Base-by-base conservation (phyloP, 108 stramenopile genomes). In the Epithemia pelagica region DNA sequence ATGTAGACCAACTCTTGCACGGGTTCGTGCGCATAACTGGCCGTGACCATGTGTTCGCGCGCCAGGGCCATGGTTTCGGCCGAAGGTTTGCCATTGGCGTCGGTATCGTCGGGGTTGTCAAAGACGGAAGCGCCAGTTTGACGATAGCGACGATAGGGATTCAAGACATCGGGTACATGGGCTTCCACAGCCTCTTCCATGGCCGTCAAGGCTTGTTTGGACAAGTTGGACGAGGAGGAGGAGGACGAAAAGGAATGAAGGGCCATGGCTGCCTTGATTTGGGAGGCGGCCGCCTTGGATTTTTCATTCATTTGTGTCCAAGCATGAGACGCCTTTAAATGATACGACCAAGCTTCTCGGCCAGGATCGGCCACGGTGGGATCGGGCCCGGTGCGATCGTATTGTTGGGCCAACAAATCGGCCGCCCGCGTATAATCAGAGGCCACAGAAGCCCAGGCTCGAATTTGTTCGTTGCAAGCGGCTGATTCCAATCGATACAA, bases 131-230 rank as follows among this genome's bases (percentile, higher is more conserved):
- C 55, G n/a, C 91, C 91, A 33, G 85, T 88, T 66, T 88, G 81
- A 24, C 91, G 85, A 71, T 90, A 90, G n/a, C 86, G 58, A 20
- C 66, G 54, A 56, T 87, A 85, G 1, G 75, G 75, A 70, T 93
- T 93, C 59, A 93, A 59, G 23, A 82, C 80, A 75, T 93, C 92
- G 3, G 88, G 88, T 1, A 90, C 87, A 68, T 82, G 81, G 15
- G 74, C 64, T 72, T 93, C 92, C 22, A 93, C 71, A 0, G 89
- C 83, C 67, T 79, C 85, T 58, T 93, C 92, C 32, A 90, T 65
- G 1, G 74, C 75, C 27, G 30, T 26, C 71, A 93, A 63, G n/a
- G 87, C 85, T 51, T 76, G 59, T 28, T 72, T 75, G 15, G 79
- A 66, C 33, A 89, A 53, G 1, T 66, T 23, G 1, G 55, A 31